These are phyloP conservation scores for Aspergillus ustus DNA, from an alignment of 2,329 filamentous ascomycete species.

Conservation along the genomic window DNA sequence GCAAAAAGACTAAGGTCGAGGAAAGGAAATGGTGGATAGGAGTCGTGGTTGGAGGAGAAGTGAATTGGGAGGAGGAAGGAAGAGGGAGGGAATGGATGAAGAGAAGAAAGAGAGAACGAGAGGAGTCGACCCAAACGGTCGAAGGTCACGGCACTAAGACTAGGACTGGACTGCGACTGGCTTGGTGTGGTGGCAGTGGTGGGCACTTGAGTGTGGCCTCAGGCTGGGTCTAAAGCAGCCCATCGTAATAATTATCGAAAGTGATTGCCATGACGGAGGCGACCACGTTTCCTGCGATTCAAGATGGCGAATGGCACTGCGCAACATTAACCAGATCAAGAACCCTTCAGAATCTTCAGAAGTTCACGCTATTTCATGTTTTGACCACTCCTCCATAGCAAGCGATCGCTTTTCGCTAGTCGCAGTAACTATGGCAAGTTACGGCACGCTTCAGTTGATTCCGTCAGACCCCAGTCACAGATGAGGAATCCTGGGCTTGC, in stretches of 20 bases:
- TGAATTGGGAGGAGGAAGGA: conserved; percentile 20
- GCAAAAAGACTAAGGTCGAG: conserved; percentile 7
- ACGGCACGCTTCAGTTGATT: not conserved
- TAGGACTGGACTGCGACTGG: conserved; percentile 15
- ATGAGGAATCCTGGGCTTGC: not conserved
- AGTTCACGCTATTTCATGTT: not conserved
- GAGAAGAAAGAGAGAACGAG: conserved; percentile 23
- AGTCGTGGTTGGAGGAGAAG: conserved; percentile 2
- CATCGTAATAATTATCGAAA: conserved; percentile 6
- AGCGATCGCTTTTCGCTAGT: not conserved
- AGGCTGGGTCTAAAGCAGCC: conserved; percentile 5
- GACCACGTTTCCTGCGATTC: not conserved
- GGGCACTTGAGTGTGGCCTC: conserved; percentile 5
- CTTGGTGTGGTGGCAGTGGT: conserved; percentile 12
- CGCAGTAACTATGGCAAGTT: not conserved
- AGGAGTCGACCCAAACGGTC: conserved; percentile 24
- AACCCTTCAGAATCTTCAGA: not conserved
- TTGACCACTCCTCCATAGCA: not conserved
- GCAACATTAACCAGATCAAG: not conserved
- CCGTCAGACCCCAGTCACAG: conserved; percentile 3
- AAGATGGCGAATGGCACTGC: not conserved
- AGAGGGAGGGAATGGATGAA: conserved; percentile 19
- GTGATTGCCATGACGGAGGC: conserved; percentile 3
- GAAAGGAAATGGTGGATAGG: conserved; percentile 7
- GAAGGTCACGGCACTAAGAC: conserved; percentile 12